Base-by-base conservation (phyloP, 768 basidiomycete species). In the Mycena filopes region DNA sequence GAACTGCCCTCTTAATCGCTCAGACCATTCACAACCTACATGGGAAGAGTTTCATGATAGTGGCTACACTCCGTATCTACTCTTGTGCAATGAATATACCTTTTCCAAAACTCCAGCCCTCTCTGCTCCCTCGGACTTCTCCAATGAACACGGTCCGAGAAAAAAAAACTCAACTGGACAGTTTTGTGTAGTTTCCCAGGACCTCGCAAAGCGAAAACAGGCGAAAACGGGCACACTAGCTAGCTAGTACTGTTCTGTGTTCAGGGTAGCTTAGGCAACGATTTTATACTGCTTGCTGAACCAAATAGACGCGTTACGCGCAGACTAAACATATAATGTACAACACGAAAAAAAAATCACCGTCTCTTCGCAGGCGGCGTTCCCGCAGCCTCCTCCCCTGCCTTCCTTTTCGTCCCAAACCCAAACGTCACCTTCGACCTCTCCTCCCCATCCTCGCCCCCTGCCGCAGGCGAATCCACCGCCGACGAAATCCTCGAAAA, bases 41-140 rank as follows among this genome's bases (percentile, higher is more conserved):
- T 85, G 71, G 88, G 86, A 80, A 85, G 85, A 91, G 92, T 93
- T 94, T 94, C 92, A 93, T 93, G 89, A 81, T 81, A 42, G 86
- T 77, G 91, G 91, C 90, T 63, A 65, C 57, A 65, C 18, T 48
- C 36, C 5, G 7, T 33, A 6, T 33, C 10, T 54, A 38, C 20
- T 36, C 45, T 43, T 15, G 9, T 42, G 6, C 26, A 15, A 25
- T 25, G 21, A 51, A 23, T 50, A 16, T 29, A 48, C 6, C 10
- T 18, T 48, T 16, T n/a, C n/a, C n/a, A n/a, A n/a, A n/a, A n/a
- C n/a, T n/a, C n/a, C n/a, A n/a, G n/a, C n/a, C n/a, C n/a, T n/a
- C n/a, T n/a, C n/a, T n/a, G n/a, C n/a, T n/a, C n/a, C n/a, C n/a
- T n/a, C n/a, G n/a, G n/a, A n/a, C n/a, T n/a, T n/a, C n/a, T n/a